A percentile compares a stretch with the other conserved stretches of the same genome.
These are phyloP conservation scores for Stemphylium lycopersici DNA, from an alignment of 2,329 filamentous ascomycete species.

Conservation along the genomic window DNA sequence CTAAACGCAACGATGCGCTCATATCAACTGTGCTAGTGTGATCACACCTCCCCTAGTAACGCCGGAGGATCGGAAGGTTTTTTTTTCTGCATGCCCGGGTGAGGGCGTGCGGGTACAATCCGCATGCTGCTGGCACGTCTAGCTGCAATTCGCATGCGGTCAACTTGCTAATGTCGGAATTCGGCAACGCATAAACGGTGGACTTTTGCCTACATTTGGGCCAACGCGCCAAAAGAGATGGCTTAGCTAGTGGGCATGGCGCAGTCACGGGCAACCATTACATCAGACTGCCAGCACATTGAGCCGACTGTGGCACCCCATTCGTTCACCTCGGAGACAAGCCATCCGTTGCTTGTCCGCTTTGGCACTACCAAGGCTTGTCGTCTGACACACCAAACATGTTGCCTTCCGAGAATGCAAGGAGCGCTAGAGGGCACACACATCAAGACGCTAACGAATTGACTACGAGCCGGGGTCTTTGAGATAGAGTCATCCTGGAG, in stretches of 20 bases:
- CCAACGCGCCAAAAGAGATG: neutral
- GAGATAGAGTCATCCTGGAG: no score
- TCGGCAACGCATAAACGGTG: neutral
- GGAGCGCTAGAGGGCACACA: no score
- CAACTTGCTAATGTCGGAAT: neutral
- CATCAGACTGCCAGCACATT: neutral
- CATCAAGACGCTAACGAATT: no score
- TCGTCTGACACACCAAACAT: slow-evolving; percentile 1
- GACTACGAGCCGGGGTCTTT: no score
- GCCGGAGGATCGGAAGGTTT: neutral
- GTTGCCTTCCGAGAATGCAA: neutral
- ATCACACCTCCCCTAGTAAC: neutral
- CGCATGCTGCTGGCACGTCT: neutral
- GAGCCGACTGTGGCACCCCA: neutral
- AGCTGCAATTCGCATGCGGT: no score
- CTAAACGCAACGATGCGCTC: neutral
- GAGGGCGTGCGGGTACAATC: neutral
- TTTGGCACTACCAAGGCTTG: neutral
- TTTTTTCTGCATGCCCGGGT: neutral
- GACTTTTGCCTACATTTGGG: neutral
- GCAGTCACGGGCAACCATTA: neutral
- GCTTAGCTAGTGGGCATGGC: neutral
- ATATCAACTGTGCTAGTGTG: neutral
- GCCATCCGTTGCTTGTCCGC: neutral
- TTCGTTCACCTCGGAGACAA: neutral